A percentile compares a stretch with the other conserved stretches of the same genome.
Conservation (phyloP, 2,329 filamentous ascomycete species). For the Pestalotiopsis fici region DNA sequence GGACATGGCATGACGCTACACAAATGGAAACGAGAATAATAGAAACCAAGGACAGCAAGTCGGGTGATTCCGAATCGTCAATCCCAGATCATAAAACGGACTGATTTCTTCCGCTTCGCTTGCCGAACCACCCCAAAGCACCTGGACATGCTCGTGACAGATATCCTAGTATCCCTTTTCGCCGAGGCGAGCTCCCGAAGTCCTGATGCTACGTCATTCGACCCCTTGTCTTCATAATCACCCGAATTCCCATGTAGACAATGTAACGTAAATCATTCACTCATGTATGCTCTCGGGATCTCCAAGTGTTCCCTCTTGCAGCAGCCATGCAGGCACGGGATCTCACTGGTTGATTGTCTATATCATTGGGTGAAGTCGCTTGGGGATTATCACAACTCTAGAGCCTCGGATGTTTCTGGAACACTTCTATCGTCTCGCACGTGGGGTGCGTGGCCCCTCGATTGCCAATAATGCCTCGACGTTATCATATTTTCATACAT, state of each 20-base stretch:
- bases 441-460: too few relatives aligned
- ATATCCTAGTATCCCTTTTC: neutral
- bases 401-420: neutral
- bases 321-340: neutral
- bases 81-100: neutral
- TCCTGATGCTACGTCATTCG: neutral
- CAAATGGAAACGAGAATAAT: too few relatives aligned
- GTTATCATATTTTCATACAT: too few relatives aligned
- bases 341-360: neutral
- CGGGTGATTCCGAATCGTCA: neutral
- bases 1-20: too few relatives aligned
- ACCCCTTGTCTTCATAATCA: neutral
- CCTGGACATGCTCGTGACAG: neutral
- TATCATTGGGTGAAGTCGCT: neutral
- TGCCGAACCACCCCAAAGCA: neutral
- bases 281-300: neutral
- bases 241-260: too few relatives aligned
- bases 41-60: too few relatives aligned
- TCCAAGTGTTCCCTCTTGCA: neutral
- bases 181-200: neutral
- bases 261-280: neutral
- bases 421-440: too few relatives aligned
- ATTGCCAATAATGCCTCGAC: too few relatives aligned
- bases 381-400: neutral
- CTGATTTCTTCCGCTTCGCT: neutral